These are phyloP conservation scores for Oleoguttula mirabilis DNA, from an alignment of 495 filamentous ascomycete species.

Conservation along the genomic window DNA sequence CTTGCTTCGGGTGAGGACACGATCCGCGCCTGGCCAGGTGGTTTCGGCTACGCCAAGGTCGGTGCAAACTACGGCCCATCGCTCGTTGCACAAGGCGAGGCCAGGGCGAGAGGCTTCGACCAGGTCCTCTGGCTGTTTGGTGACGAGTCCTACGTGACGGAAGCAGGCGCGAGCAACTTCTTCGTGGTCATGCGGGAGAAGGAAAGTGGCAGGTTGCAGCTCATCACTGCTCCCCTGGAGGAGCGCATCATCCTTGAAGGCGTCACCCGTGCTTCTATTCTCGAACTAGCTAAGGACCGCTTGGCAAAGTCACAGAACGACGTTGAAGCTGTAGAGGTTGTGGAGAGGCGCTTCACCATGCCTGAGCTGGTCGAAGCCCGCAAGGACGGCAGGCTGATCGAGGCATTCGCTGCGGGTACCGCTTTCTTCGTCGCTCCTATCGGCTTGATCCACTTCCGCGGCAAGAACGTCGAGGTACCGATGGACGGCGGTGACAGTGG, in stretches of 20 bases:
- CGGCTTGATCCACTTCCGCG: conserved; percentile 58
- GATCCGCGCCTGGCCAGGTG: conserved; percentile 84
- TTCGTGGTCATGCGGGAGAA: conserved; percentile 69
- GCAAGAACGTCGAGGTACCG: conserved; percentile 53
- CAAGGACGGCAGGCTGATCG: conserved; percentile 63
- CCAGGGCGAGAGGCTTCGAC: conserved; percentile 56
- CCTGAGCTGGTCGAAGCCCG: conserved; percentile 60
- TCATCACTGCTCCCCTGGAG: conserved; percentile 72
- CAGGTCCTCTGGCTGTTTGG: conserved; percentile 92
- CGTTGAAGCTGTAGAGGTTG: conserved; percentile 52
- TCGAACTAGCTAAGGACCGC: conserved; percentile 57
- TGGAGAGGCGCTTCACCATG: conserved; percentile 73
- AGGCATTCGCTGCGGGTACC: conserved; percentile 79
- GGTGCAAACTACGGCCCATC: conserved; percentile 86
- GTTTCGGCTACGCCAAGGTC: conserved; percentile 81
- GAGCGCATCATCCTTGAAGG: conserved; percentile 76
- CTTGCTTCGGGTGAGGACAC: conserved; percentile 65
- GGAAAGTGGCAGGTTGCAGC: conserved; percentile 51
- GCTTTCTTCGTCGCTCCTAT: conserved; percentile 80
- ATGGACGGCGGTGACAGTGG: conserved; percentile 48
- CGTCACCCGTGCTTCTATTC: conserved; percentile 63
- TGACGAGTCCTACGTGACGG: conserved; percentile 60
- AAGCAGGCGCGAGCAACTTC: conserved; percentile 88
- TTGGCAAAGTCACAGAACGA: conserved; percentile 27
- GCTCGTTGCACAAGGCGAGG: conserved; percentile 62